These are phyloP conservation scores for Thraustotheca clavata DNA, from an alignment of 352 stramenopile species.

Conservation along the genomic window DNA sequence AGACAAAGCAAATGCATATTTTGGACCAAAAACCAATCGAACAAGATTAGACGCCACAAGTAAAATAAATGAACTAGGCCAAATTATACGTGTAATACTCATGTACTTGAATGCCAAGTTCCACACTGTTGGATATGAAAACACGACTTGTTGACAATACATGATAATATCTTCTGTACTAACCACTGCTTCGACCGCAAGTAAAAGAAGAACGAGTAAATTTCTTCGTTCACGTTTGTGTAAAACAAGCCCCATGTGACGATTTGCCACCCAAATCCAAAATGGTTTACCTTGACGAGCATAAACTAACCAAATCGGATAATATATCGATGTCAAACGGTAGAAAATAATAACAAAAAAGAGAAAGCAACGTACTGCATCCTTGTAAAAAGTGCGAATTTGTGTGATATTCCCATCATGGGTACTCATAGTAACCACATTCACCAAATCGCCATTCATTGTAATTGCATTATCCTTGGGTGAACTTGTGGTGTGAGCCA, in stretches of 20 bases:
- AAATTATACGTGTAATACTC: constrained; percentile 8
- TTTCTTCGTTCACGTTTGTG: neutral
- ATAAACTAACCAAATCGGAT: neutral
- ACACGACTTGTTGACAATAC: neutral
- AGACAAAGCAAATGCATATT: neutral
- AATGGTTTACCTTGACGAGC: neutral
- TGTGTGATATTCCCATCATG: neutral
- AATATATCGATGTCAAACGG: constrained; percentile 2
- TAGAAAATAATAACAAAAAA: neutral
- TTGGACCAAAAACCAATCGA: neutral
- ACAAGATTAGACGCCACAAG: neutral
- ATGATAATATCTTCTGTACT: constrained; percentile 3
- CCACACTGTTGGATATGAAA: neutral
- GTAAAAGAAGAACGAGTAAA: neutral
- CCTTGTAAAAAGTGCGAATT: neutral
- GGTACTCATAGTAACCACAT: neutral
- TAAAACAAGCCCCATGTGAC: constrained; percentile 3
- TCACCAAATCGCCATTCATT: neutral
- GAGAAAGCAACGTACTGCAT: neutral
- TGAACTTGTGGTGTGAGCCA: neutral
- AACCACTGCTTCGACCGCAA: neutral
- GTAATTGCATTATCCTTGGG: neutral
- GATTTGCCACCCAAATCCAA: neutral
- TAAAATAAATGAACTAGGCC: neutral
- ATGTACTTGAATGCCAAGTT: constrained; percentile 1